Conservation (phyloP, 2,329 filamentous ascomycete species). For the Aspergillus cejpii region DNA sequence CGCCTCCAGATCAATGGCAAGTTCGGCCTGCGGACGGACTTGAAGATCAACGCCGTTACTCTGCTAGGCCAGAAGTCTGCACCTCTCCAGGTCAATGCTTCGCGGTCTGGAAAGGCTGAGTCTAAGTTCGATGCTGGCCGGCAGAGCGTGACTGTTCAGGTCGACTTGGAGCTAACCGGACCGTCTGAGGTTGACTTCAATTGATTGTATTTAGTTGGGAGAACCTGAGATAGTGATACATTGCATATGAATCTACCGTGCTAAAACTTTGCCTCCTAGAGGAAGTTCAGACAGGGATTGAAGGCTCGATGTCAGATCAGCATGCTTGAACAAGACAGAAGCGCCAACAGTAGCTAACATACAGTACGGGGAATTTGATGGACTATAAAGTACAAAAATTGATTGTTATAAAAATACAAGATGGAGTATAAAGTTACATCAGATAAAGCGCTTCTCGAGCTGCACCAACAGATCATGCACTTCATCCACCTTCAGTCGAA, state of each 20-base stretch:
- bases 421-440: constrained; percentile 1
- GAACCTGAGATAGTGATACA: neutral
- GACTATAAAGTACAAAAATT: neutral
- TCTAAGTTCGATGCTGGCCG: constrained; percentile 11
- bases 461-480: constrained; percentile 34
- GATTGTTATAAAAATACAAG: neutral
- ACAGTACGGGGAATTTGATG: neutral
- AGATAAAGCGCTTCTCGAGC: constrained; percentile 36
- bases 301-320: no score
- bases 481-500: constrained; percentile 33
- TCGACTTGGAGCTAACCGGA: constrained; percentile 13
- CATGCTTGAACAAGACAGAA: no score
- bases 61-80: constrained; percentile 24
- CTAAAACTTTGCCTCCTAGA: neutral
- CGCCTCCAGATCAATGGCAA: constrained; percentile 28
- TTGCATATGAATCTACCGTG: neutral
- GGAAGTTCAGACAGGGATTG: no score
- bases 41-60: constrained; percentile 30
- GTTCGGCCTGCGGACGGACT: constrained; percentile 24
- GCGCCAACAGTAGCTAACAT: no score
- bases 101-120: constrained; percentile 7
- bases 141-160: constrained; percentile 21
- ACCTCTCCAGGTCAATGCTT: constrained; percentile 1
- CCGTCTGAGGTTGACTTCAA: constrained; percentile 12
- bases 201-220: neutral